Base-by-base conservation (phyloP, 1,139 yeast genomes). In the Taphrina communis region DNA sequence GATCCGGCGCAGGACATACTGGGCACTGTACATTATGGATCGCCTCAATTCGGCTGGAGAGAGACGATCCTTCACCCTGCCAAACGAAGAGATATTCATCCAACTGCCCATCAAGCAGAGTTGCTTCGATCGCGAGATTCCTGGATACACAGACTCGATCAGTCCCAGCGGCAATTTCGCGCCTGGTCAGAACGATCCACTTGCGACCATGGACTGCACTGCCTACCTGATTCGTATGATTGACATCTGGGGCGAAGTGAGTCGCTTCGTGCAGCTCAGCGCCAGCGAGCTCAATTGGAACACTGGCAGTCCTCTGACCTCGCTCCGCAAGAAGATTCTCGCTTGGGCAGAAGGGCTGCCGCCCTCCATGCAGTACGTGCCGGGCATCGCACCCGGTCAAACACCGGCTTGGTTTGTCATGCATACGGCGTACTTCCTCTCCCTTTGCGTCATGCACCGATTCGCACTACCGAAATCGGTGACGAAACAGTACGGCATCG, bases 1-100 rank as follows among this genome's bases (percentile, higher is more conserved):
- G 69, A 73, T 74, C 48, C 74, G 80, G 1, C 73, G 81, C 31
- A 72, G 80, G 42, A 77, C 80, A 0, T 79, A 77, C 72, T 79
- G 81, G 81, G 75, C 79, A 12, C 72, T 79, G 52, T 75, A 78
- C 21, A 77, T 76, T 6, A 73, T 79, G 44, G 81, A 79, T 68
- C 73, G 81, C 17, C 73, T 79, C 48, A 79, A 78, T 7, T 80
- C 79, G 61, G 75, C 79, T 4, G 77, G 79, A 17, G 77, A 78
- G 12, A 74, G 77, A 53, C 77, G 79, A 72, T 73, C 77, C 19
- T 72, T 76, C 17, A 72, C 74, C 69, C 71, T 75, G 39, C 71
- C 70, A 69, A 75, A 51, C 63, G 75, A 70, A 70, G 78, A 75
- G 67, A 75, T 74, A 9, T 71, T 72, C 48, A 72, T 79, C 21